Conservation (phyloP, 1,284 basidiomycete genomes). For the Violaceomyces palustris region DNA sequence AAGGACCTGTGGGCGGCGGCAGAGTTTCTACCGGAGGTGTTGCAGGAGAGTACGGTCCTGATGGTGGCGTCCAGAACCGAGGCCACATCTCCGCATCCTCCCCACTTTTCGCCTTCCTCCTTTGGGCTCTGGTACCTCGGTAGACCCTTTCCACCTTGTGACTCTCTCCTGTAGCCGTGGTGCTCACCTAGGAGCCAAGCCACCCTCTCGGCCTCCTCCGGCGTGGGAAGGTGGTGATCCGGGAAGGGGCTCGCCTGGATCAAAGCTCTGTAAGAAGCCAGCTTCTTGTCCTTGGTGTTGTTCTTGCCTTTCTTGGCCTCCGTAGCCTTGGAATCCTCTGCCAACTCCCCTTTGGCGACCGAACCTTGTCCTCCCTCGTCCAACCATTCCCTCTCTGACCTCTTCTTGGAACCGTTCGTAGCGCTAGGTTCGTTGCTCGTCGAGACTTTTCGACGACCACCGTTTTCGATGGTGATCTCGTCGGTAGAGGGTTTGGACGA, state of each 20-base stretch:
- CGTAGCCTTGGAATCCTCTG: no score
- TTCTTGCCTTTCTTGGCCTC: conserved; percentile 13
- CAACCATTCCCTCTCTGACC: no score
- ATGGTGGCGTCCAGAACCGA: conserved; percentile 65
- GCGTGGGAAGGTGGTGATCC: conserved; percentile 25
- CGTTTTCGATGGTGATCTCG: no score
- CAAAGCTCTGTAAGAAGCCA: conserved; percentile 25
- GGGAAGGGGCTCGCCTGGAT: conserved; percentile 32
- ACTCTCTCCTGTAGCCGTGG: conserved; percentile 37
- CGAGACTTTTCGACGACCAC: no score
- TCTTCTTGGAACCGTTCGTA: no score
- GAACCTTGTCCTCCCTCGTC: no score
- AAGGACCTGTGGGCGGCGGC: conserved; percentile 63
- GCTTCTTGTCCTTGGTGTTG: conserved; percentile 25
- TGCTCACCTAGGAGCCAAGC: conserved; percentile 36
- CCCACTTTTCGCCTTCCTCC: conserved; percentile 20
- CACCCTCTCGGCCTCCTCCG: conserved; percentile 33
- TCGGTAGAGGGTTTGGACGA: no score
- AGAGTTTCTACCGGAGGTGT: conserved; percentile 65
- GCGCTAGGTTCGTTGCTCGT: no score
- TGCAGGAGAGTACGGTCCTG: conserved; percentile 69
- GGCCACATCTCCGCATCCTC: conserved; percentile 38
- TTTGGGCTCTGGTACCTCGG: conserved; percentile 18
- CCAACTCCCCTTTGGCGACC: no score
- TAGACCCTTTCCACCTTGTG: conserved; percentile 19